Evolutionary conservation across 352 stramenopile genomes (phyloP), one percentile per base, ranked within the genome.

Genomic region (Pythium biforme): DNA sequence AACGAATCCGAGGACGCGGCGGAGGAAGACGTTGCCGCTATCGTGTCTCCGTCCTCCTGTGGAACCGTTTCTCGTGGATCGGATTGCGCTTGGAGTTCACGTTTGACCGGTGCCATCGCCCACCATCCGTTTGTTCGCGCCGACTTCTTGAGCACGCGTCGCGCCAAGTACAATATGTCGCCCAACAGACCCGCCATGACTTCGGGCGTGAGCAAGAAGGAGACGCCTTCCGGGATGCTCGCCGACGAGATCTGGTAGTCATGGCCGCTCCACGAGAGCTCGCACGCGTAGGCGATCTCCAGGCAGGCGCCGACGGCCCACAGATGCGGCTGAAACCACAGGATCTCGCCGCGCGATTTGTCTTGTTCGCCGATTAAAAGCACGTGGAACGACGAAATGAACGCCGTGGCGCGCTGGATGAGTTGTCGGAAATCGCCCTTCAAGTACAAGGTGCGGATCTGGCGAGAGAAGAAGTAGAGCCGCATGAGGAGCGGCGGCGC

Each of bases 401-500:
- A 92, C 5, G 47, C 58, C 0, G 71, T 75, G 4, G 76, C 72
- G 33, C 85, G 81, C 45, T 77, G 47, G 19, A 90, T 72, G 23
- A 94, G 68, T 48, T 90, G 78, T 0, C 69, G 70, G 50, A 89
- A 88, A 39, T 73, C 81, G 14, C 79, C 79, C 75, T 86, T 89
- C 23, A 92, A 66, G 57, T 90, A 91, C 20, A 92, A 66, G 4
- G 75, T 89, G 22, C 81, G 79, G 4, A 94, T 86, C 59, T 94
- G 85, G 0, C 83, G 78, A 55, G 74, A 88, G 51, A 91, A 94
- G 58, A 86, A 88, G 59, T 94, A 88, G 17, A 94, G 72, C 3
- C 80, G 81, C 23, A 90, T 70, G 17, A 88, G 59, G 11, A 73
- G 55, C 1, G 73, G 51, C 0, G 85, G 83, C n/a, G 79, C 81